Base-by-base conservation (phyloP, 495 filamentous ascomycete genomes). In the Aspergillus bridgeri region DNA sequence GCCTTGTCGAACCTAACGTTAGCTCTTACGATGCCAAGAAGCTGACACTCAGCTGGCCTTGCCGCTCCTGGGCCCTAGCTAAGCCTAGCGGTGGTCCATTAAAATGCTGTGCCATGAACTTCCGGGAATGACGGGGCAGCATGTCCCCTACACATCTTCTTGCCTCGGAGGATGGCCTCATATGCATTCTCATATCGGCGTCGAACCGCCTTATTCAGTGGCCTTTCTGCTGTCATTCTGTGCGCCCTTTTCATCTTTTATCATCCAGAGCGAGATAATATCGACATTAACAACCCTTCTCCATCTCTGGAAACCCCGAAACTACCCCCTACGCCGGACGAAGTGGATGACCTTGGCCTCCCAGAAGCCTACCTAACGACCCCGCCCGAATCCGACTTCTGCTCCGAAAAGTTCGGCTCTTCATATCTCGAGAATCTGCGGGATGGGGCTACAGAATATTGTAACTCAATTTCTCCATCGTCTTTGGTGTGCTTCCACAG, bases 401-500 rank as follows among this genome's bases (percentile, higher is more conserved):
- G 51, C 20, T 17, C 51, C 2, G 18, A 43, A 19, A 15, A 9
- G 24, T 53, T 43, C 15, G 51, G 51, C 8, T 15, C 20, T 17
- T 3, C 51, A 22, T 53, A 53, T 43, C 51, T 53, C 5, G 33
- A 53, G 20, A 43, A 33, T 29, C 17, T 53, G 33, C 51, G 51
- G 11, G 33, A 53, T 23, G 6, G 4, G n/a, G 33, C 33, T 3
- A 17, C 15, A n/a, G 51, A 53, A 43, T 53, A 53, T 21, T 53
- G 51, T 19, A 21, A 27, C 21, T 29, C 51, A 3, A 15, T 13
- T 11, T 45, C 42, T 45, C 19, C 42, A 20, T 45, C 42, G 15
- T 45, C 42, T 17, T 29, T 69, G 11, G 66, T 60, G 5, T 69
- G 66, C 57, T 69, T 69, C 55, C 64, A 66, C 53, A 61, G 29